Percentiles rank a stretch among this genome's conserved stretches.
These are phyloP conservation scores for Alternaria sp. DNA, from an alignment of 2,329 filamentous ascomycete genomes.

Conservation along the genomic window DNA sequence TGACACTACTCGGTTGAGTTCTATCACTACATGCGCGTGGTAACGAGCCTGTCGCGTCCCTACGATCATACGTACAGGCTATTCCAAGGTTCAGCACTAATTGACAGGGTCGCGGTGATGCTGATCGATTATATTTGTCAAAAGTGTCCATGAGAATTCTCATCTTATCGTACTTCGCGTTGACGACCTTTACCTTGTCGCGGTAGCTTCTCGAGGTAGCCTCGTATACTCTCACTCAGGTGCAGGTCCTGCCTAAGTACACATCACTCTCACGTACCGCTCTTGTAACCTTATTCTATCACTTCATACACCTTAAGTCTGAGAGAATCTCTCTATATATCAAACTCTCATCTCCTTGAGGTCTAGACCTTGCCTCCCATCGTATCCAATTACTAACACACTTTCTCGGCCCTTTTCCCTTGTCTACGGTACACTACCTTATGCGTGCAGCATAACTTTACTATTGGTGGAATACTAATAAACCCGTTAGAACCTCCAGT, in stretches of 20 bases:
- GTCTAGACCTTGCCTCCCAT: background rate
- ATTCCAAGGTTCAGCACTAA: background rate
- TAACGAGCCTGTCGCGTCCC: background rate
- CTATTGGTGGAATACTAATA: background rate
- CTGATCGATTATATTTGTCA: background rate
- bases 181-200: background rate
- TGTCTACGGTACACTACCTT: background rate
- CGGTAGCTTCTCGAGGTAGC: background rate
- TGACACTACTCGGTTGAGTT: background rate
- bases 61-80: background rate
- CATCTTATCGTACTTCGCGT: background rate
- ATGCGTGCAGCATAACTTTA: background rate
- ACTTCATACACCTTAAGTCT: background rate
- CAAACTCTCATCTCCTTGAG: background rate
- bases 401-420: background rate
- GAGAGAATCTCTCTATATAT: background rate
- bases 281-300: background rate
- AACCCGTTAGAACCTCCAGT: background rate
- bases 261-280: background rate
- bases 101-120: background rate
- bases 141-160: background rate
- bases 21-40: background rate
- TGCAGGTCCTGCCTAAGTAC: background rate
- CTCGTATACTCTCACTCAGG: background rate
- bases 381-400: background rate